Conservation (phyloP, 768 basidiomycete species). For the Rhizopogon rudus region DNA sequence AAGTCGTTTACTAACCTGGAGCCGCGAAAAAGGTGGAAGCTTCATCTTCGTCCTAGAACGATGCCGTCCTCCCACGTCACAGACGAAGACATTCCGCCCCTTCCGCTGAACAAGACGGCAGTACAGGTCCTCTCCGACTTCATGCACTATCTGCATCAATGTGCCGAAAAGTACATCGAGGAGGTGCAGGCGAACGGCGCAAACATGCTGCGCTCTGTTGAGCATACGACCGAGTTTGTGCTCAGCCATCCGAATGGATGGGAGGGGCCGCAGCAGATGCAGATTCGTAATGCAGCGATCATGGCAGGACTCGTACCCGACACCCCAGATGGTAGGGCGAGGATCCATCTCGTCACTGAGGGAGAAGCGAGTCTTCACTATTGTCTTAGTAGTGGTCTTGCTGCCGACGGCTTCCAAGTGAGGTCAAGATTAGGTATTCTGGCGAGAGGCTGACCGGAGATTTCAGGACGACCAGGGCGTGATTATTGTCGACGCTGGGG, state of each 20-base stretch:
- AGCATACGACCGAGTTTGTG: constrained; percentile 37
- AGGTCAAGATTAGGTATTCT: neutral
- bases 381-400: constrained; percentile 34
- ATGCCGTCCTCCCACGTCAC: constrained; percentile 16
- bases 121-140: constrained; percentile 46
- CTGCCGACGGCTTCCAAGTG: constrained; percentile 23
- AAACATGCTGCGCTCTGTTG: constrained; percentile 37
- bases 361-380: constrained; percentile 52
- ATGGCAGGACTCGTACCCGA: constrained; percentile 35
- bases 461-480: constrained; percentile 40
- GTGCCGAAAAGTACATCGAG: constrained; percentile 38
- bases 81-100: constrained; percentile 32
- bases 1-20: constrained; percentile 5
- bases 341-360: constrained; percentile 43
- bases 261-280: constrained; percentile 39
- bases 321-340: constrained; percentile 28
- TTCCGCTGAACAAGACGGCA: constrained; percentile 39
- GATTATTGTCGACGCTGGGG: constrained; percentile 57
- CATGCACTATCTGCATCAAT: constrained; percentile 39
- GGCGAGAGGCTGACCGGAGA: neutral
- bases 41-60: constrained; percentile 27
- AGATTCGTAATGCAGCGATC: constrained; percentile 40
- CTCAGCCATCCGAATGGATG: constrained; percentile 46
- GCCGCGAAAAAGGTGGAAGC: constrained; percentile 26
- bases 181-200: constrained; percentile 40